Evolutionary conservation across 2,329 filamentous ascomycete species (phyloP).

Genomic region (Curvularia verruculosa): DNA sequence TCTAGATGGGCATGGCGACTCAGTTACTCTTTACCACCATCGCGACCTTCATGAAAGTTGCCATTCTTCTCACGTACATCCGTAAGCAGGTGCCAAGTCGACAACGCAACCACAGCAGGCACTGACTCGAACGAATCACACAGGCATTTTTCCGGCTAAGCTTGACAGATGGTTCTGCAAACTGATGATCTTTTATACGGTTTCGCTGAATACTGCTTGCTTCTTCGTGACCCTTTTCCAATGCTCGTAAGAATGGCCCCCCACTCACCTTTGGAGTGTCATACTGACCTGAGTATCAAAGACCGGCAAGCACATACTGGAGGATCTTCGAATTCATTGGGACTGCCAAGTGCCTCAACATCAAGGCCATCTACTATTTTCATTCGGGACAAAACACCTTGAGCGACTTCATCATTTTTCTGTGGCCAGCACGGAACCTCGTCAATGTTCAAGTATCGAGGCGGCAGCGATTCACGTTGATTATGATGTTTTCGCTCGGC

Average conservation of each 20-base stretch:
- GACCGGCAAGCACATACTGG: constrained; percentile 32
- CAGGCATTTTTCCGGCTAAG: constrained; percentile 36
- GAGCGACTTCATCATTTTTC: constrained; percentile 42
- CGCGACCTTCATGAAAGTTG: constrained; percentile 37
- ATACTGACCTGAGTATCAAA: constrained; percentile 5
- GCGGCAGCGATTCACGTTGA: constrained; percentile 38
- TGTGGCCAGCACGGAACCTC: constrained; percentile 41
- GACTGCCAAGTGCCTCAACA: constrained; percentile 30
- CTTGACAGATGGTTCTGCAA: constrained; percentile 40
- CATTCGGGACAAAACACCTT: constrained; percentile 32
- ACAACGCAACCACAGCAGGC: accelerated
- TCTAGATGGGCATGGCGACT: constrained; percentile 31
- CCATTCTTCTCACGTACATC: constrained; percentile 31
- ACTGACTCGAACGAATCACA: not conserved
- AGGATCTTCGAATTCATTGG: constrained; percentile 32
- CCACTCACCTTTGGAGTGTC: not conserved
- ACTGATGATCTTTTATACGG: constrained; percentile 31
- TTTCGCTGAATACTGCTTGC: constrained; percentile 24
- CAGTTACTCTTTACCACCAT: constrained; percentile 34
- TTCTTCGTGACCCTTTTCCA: constrained; percentile 39
- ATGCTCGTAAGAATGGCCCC: constrained; percentile 30
- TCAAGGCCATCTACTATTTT: constrained; percentile 34
- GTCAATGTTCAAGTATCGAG: constrained; percentile 34
- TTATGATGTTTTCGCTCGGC: constrained; percentile 40
- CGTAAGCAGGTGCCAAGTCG: constrained; percentile 12